Conservation (phyloP, 306 rosid species). For the Vigna angularis region DNA sequence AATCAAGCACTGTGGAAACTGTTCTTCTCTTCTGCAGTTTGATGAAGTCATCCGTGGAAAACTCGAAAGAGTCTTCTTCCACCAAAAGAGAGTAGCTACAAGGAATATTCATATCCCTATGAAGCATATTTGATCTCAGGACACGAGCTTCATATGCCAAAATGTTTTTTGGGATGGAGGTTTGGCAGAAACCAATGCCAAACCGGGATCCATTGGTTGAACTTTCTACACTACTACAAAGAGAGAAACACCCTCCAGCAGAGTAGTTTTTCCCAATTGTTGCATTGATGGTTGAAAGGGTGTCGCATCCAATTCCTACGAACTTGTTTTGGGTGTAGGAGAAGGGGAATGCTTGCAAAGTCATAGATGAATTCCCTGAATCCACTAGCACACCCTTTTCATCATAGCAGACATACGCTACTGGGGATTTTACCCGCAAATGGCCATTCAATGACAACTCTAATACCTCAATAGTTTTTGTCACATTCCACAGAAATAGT, state of each 20-base stretch:
- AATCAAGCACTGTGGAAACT: conserved; percentile 18
- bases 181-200: conserved; percentile 35
- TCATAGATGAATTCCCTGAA: conserved; percentile 8
- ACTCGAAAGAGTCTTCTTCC: conserved; percentile 27
- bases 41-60: conserved; percentile 3
- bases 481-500: conserved; percentile 33
- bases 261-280: conserved; percentile 29
- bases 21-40: conserved; percentile 6
- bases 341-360: conserved; percentile 27
- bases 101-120: conserved; percentile 14
- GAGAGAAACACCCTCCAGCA: conserved; percentile 27
- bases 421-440: conserved; percentile 6
- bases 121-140: neutral
- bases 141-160: conserved; percentile 17
- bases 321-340: conserved; percentile 19
- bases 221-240: conserved; percentile 28
- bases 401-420: conserved; percentile 7
- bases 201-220: conserved; percentile 10
- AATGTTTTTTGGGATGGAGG: conserved; percentile 30
- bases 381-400: conserved; percentile 21
- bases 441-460: conserved; percentile 14
- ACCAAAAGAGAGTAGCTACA: conserved; percentile 41
- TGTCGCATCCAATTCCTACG: conserved; percentile 36
- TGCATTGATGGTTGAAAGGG: conserved; percentile 31
- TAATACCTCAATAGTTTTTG: conserved; percentile 20